Conservation (phyloP, 148 eudicot genomes). For the Cornus controversa region DNA sequence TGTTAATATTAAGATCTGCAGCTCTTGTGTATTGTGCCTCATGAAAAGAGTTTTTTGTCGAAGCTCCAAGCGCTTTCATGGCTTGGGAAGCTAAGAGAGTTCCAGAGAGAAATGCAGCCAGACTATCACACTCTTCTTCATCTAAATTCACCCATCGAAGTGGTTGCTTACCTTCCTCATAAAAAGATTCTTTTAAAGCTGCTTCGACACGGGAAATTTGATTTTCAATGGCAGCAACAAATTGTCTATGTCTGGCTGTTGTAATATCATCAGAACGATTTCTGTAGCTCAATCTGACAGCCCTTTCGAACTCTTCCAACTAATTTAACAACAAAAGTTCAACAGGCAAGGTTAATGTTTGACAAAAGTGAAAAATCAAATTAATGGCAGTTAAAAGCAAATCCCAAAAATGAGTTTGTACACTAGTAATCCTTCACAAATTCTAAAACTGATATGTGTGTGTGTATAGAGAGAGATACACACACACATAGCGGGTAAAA, state of each 20-base stretch:
- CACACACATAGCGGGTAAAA: too few species aligned
- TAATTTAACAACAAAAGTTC: conserved; percentile 16
- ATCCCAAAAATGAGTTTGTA: not conserved
- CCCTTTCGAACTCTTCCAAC: conserved; percentile 93
- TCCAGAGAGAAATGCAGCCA: conserved; percentile 83
- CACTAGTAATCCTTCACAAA: too few species aligned
- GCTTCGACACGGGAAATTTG: conserved; percentile 71
- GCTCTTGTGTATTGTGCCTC: conserved; percentile 21
- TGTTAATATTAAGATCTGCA: conserved; percentile 19
- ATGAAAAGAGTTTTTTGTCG: conserved; percentile 5
- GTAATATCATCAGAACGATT: conserved; percentile 54
- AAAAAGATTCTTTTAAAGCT: conserved; percentile 48
- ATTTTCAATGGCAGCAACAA: conserved; percentile 67
- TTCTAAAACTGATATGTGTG: too few species aligned
- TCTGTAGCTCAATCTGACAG: conserved; percentile 69
- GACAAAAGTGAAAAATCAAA: not conserved
- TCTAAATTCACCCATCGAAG: conserved; percentile 82
- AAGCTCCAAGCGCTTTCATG: conserved; percentile 15
- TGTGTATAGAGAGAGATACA: too few species aligned
- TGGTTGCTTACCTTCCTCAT: conserved; percentile 53
- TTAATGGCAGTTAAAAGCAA: not conserved
- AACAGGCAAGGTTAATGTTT: not conserved
- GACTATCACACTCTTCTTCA: conserved; percentile 81
- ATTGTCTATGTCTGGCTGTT: conserved; percentile 65
- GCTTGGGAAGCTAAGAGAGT: conserved; percentile 27